These are phyloP conservation scores for Suillus subaureus DNA, from an alignment of 768 basidiomycete genomes.

Conservation along the genomic window DNA sequence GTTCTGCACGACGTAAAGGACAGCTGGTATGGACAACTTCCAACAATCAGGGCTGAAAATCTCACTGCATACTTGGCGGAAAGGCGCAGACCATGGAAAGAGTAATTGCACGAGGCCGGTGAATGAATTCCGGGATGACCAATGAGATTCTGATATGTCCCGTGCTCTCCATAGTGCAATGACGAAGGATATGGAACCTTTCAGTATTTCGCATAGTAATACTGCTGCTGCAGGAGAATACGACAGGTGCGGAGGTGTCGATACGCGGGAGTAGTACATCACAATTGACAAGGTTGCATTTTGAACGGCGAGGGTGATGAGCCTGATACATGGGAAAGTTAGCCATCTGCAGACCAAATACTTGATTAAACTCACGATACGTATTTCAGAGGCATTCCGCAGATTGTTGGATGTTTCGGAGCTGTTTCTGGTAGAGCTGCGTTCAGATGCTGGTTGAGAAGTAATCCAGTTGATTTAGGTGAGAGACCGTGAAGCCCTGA, in stretches of 20 bases:
- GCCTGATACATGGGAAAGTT: conserved; percentile 32
- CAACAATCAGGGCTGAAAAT: conserved; percentile 93
- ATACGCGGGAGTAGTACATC: conserved; percentile 98
- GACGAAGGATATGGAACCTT: conserved; percentile 87
- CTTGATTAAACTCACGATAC: conserved; percentile 59
- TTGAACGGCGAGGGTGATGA: conserved; percentile 89
- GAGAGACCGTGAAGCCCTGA: conserved; percentile 44
- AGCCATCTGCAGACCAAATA: conserved; percentile 4
- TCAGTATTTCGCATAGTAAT: conserved; percentile 91
- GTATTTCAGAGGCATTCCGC: conserved; percentile 77
- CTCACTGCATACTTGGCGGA: conserved; percentile 62
- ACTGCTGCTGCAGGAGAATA: conserved; percentile 97
- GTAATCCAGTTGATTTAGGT: conserved; percentile 40
- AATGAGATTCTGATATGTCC: conserved; percentile 42
- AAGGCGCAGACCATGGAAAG: conserved; percentile 50
- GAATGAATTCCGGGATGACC: conserved; percentile 44
- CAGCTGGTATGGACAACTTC: conserved; percentile 96
- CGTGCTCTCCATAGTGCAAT: conserved; percentile 70
- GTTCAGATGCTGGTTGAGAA: conserved; percentile 36
- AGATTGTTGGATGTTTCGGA: conserved; percentile 52
- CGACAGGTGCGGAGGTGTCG: conserved; percentile 70
- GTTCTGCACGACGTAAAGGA: conserved; percentile 96
- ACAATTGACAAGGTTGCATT: conserved; percentile 95
- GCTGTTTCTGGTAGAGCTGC: conserved; percentile 34
- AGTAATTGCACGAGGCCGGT: conserved; percentile 37